Base-by-base conservation (phyloP, 352 stramenopile species). In the Elongisporangium anandrum region DNA sequence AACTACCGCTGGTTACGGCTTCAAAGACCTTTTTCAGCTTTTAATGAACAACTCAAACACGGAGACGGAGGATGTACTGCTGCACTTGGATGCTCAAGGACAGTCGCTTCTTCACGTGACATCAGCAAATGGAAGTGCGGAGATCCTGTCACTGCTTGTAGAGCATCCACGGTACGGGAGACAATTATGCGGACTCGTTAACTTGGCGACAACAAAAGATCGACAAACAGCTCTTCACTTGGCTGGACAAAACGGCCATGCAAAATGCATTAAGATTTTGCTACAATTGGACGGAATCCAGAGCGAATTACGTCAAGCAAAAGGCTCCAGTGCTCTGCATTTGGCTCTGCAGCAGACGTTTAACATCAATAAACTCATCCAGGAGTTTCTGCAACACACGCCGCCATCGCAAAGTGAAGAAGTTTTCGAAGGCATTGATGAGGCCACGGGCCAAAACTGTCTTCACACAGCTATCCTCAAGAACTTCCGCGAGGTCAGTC, bases 401-500 rank as follows among this genome's bases (percentile, higher is more conserved):
- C 63, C 57, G 19, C 49, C 20, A 15, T 8, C 63, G 62, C 24
- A 65, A 70, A 60, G 21, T 60, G 51, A 53, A 69, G 8, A 59
- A 71, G 2, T 72, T 68, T 1, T 85, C 89, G 39, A 75, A 79
- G 26, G 70, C 48, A 34, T 21, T 79, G 78, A 92, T 22, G 70
- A 81, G 38, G 20, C 57, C 50, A 69, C 69, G 3, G 80, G 80
- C 5, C 61, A 70, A 26, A 87, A 73, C 12, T 79, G 69, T 16
- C 64, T 92, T 4, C 82, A 92, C 66, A 82, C 77, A 19, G 72
- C 82, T 1, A 81, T 90, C 50, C 58, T 76, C 52, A 87, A 85
- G 38, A 83, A 80, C 61, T 88, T 86, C n/a, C 60, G 70, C 3
- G 52, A 68, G 7, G 76, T 89, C 22, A 61, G 63, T 0, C 59